Evolutionary conservation across 2,329 filamentous ascomycete genomes (phyloP).

Genomic region (Beauveria sp.): DNA sequence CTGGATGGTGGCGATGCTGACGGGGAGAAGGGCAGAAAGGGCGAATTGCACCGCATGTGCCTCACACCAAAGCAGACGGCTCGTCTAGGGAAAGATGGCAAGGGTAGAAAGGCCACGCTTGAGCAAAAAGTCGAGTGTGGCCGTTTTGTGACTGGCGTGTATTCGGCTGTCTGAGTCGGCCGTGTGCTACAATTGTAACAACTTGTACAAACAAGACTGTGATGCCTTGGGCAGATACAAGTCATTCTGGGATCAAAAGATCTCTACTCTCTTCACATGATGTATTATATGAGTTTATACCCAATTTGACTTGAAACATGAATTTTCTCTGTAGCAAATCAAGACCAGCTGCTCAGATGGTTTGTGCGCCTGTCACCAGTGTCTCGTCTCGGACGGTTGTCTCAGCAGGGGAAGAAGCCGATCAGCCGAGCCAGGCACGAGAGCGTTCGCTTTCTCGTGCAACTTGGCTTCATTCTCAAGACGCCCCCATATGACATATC

Average conservation of each 20-base stretch:
- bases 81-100: conserved; percentile 48
- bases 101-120: conserved; percentile 62
- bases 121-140: conserved; percentile 90
- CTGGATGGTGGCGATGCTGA: conserved; percentile 57
- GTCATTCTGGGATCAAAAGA: neutral
- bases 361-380: neutral
- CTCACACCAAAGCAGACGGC: conserved; percentile 71
- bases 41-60: conserved; percentile 67
- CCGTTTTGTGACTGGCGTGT: conserved; percentile 72
- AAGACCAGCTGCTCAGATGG: neutral
- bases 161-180: conserved; percentile 49
- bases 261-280: neutral
- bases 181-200: neutral
- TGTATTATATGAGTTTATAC: conserved; percentile 1
- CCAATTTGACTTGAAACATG: conserved; percentile 1
- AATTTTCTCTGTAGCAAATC: neutral
- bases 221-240: neutral
- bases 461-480: neutral
- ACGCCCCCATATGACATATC: neutral
- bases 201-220: conserved; percentile 2
- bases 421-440: neutral
- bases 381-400: neutral
- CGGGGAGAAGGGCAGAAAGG: conserved; percentile 47
- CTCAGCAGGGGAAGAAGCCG: neutral
- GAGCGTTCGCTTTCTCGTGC: neutral